These are phyloP conservation scores for Dichomitus squalens DNA, from an alignment of 1,284 basidiomycete species.

Conservation along the genomic window DNA sequence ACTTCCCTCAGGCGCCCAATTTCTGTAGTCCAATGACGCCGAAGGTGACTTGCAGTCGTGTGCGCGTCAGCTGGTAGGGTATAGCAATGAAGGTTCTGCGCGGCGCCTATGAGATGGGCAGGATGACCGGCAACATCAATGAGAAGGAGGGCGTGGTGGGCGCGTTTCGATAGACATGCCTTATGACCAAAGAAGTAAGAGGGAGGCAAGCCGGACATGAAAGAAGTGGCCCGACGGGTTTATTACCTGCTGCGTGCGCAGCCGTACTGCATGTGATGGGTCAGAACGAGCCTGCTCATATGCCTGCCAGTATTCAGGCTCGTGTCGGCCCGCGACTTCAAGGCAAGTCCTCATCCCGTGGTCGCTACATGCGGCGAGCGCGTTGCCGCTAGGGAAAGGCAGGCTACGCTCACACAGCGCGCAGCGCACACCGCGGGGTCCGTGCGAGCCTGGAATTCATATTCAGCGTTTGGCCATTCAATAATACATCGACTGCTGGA, in stretches of 20 bases:
- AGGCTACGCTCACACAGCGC: not conserved
- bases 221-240: not conserved
- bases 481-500: not conserved
- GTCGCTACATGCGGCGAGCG: not conserved
- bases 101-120: not conserved
- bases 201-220: not conserved
- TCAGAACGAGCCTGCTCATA: too few relatives aligned
- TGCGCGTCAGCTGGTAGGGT: not conserved
- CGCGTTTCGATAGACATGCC: not conserved
- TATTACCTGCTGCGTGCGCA: not conserved
- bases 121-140: not conserved
- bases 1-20: conserved; percentile 1
- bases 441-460: conserved; percentile 2
- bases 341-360: not conserved
- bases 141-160: not conserved
- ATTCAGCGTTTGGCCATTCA: conserved; percentile 7
- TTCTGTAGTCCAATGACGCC: not conserved
- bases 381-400: not conserved
- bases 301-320: too few relatives aligned
- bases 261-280: not conserved
- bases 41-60: not conserved
- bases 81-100: not conserved
- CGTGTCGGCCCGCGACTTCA: not conserved
- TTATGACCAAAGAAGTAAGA: not conserved
- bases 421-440: not conserved